Evolutionary conservation across 768 basidiomycete genomes (phyloP), one percentile per base, ranked within the genome.

Genomic region (Amanita rubescens): DNA sequence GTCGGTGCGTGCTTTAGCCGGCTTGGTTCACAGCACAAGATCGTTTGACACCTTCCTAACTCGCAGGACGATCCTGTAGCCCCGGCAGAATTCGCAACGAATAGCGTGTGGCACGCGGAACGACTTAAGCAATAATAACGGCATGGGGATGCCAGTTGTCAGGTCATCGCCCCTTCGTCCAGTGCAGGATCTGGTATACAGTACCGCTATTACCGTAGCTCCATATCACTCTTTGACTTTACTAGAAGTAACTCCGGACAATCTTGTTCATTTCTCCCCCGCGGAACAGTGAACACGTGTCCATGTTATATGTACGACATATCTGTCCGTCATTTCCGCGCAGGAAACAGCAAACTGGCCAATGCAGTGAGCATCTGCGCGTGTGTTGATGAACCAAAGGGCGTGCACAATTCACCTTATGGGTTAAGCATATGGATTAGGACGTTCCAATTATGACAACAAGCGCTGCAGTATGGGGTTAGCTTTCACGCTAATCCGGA

Each of bases 101-200:
- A 75, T 66, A 87, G 82, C 59, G 74, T 81, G 39, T 91, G 88
- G 89, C 76, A 79, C 61, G 84, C 85, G 41, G 79, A 85, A 64
- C 74, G 74, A 60, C 72, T 70, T 24, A 58, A 63, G 58, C 78
- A 66, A 42, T 33, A 35, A 32, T 22, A 27, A 7, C 24, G 30
- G 15, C n/a, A n/a, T 9, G 24, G 19, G 12, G n/a, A 38, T 17
- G 25, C 12, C 22, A 19, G n/a, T 22, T 17, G 25, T 3, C 22
- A 19, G 17, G 14, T 51, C 50, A 25, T 24, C 25, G 34, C 27
- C n/a, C n/a, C 11, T 27, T 51, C 38, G 24, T 25, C 42, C 14
- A 30, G 15, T 3, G 39, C 20, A 22, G 34, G 47, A 46, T 30
- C 5, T 24, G n/a, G n/a, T 39, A 19, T 39, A 39, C 2, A n/a